phyloP scores from a whole-genome alignment of 768 basidiomycete genomes.

The Holtermannia corniformis region DNA sequence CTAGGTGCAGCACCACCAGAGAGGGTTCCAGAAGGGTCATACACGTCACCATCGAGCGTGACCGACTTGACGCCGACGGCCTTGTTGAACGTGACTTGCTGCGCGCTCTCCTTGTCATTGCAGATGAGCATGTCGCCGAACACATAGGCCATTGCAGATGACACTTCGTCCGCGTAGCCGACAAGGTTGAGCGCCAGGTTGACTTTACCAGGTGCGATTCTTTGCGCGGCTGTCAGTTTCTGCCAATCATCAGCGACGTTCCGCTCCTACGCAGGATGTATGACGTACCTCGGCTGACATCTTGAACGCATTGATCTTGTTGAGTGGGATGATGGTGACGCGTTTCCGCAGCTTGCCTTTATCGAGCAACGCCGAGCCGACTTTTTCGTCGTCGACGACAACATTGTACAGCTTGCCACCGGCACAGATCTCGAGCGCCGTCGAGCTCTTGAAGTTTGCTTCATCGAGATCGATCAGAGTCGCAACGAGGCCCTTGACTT shows the following conservation, averaged over 20 bases:
- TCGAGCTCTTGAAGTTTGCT: conserved; percentile 65
- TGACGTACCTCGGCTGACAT: conserved; percentile 48
- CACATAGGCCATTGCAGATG: conserved; percentile 82
- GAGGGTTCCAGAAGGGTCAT: conserved; percentile 89
- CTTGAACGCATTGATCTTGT: conserved; percentile 66
- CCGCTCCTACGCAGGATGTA: neutral
- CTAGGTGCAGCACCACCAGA: conserved; percentile 81
- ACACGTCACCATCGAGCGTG: conserved; percentile 88
- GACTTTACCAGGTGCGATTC: conserved; percentile 68
- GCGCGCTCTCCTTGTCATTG: conserved; percentile 75
- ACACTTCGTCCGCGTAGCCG: conserved; percentile 67
- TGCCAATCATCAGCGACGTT: conserved; percentile 39
- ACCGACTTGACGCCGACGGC: conserved; percentile 68
- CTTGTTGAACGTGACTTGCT: conserved; percentile 71
- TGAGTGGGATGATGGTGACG: conserved; percentile 87
- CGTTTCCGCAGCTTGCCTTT: conserved; percentile 70
- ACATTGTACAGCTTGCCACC: conserved; percentile 86
- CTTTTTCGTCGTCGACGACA: conserved; percentile 79
- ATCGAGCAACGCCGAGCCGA: conserved; percentile 74
- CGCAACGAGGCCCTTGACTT: conserved; percentile 87
- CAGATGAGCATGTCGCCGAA: conserved; percentile 91
- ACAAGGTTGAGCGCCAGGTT: conserved; percentile 81
- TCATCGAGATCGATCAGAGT: conserved; percentile 68
- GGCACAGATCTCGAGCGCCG: conserved; percentile 85
- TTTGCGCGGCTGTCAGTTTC: conserved; percentile 67